These are phyloP conservation scores for Oryza rufipogon DNA, from an alignment of 176 grass and related monocot species.

Conservation along the genomic window DNA sequence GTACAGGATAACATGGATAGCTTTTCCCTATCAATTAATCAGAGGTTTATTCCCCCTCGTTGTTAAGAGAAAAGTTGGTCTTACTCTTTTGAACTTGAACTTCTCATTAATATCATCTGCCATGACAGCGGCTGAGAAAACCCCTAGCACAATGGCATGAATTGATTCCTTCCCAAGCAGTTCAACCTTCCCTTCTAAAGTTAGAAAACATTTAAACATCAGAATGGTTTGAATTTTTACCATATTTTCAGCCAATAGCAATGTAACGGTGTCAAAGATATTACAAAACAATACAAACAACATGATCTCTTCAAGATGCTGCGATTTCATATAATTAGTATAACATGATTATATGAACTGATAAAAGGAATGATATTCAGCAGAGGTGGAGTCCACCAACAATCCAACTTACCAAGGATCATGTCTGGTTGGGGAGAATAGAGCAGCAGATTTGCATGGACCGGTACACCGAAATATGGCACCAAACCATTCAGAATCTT, in stretches of 20 bases:
- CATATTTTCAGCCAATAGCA: background rate
- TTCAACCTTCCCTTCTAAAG: constrained; percentile 88
- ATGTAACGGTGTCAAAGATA: background rate
- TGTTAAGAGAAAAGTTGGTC: constrained; percentile 30
- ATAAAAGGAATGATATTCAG: background rate
- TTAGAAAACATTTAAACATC: constrained; percentile 38
- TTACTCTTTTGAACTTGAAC: constrained; percentile 80
- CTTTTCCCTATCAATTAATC: background rate
- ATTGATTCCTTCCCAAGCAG: constrained; percentile 81
- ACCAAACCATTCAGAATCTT: constrained; percentile 73
- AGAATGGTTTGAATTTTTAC: constrained; percentile 14
- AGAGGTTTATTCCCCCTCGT: background rate
- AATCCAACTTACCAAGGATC: constrained; percentile 63
- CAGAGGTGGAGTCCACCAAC: background rate
- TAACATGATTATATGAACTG: background rate
- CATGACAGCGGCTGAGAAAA: constrained; percentile 88
- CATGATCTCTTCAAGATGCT: background rate
- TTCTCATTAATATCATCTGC: constrained; percentile 66
- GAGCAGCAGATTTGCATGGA: constrained; percentile 59
- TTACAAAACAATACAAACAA: background rate
- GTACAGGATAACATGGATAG: background rate
- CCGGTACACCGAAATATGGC: constrained; percentile 61
- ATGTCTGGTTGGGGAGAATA: constrained; percentile 82
- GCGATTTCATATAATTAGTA: background rate
- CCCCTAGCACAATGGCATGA: constrained; percentile 77